Percentiles rank a stretch among this genome's conserved stretches.
Evolutionary conservation across 306 rosid genomes (phyloP).

Genomic region (Trifolium pratense): DNA sequence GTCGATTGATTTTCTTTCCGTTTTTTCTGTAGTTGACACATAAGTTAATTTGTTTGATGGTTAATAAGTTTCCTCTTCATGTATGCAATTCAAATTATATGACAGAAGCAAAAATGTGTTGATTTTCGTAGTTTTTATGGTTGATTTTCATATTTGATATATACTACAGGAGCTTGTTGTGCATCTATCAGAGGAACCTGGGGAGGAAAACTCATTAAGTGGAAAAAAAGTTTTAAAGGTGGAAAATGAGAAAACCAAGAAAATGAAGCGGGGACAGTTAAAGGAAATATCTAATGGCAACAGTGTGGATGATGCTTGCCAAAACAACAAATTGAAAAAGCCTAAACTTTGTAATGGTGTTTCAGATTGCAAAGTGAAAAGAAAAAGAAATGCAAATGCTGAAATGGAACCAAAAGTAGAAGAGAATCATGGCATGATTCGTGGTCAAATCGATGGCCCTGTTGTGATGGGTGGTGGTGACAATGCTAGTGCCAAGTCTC

Average conservation of each 20-base stretch:
- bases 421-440: background rate
- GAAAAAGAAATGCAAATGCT: background rate
- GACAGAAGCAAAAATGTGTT: background rate
- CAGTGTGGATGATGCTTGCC: slow-evolving; percentile 44
- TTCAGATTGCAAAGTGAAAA: too few species aligned
- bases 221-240: background rate
- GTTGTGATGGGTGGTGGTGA: slow-evolving; percentile 7
- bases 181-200: slow-evolving; percentile 6
- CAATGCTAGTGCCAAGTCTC: slow-evolving; percentile 30
- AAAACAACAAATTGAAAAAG: slow-evolving; percentile 43
- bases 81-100: slow-evolving; percentile 5
- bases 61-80: slow-evolving; percentile 2
- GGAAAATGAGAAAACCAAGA: slow-evolving; percentile 31
- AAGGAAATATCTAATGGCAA: slow-evolving; percentile 63
- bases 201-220: slow-evolving; percentile 61
- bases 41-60: slow-evolving; percentile 22
- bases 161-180: slow-evolving; percentile 43
- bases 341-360: slow-evolving; percentile 36
- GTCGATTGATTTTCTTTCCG: background rate
- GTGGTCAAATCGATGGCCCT: slow-evolving; percentile 26
- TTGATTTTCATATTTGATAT: slow-evolving; percentile 1
- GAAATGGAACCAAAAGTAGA: slow-evolving; percentile 28
- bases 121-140: background rate
- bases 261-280: slow-evolving; percentile 54
- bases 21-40: background rate